Percentiles rank a stretch among this genome's conserved stretches.
These are phyloP conservation scores for Calamus simplicifolius DNA, from an alignment of 176 grass and related monocot species.

Conservation along the genomic window DNA sequence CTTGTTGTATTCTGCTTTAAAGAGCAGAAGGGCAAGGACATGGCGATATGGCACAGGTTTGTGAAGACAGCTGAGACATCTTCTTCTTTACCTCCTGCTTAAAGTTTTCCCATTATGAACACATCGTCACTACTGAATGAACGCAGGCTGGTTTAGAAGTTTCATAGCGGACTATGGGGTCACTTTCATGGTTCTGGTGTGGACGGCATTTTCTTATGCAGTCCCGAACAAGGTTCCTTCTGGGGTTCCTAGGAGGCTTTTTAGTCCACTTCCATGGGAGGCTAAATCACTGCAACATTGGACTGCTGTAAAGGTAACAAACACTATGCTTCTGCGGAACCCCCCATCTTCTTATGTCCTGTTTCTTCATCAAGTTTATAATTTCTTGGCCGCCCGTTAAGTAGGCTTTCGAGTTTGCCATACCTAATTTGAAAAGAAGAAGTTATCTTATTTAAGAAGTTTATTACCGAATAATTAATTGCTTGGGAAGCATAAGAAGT, in stretches of 20 bases:
- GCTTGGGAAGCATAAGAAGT: no score
- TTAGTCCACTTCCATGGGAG: slow-evolving; percentile 86
- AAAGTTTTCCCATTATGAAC: no score
- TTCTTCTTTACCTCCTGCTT: background rate
- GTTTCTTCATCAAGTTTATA: no score
- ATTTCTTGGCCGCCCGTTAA: no score
- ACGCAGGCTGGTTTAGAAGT: slow-evolving; percentile 73
- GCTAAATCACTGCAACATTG: slow-evolving; percentile 55
- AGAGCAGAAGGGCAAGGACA: slow-evolving; percentile 57
- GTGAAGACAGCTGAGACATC: slow-evolving; percentile 6
- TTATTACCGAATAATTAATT: no score
- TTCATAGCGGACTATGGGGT: slow-evolving; percentile 89
- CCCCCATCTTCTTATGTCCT: background rate
- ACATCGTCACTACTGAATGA: background rate
- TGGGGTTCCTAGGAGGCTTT: slow-evolving; percentile 68
- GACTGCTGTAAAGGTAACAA: slow-evolving; percentile 77
- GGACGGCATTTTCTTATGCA: slow-evolving; percentile 69
- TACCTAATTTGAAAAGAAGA: no score
- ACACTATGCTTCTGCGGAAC: background rate
- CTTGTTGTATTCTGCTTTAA: slow-evolving; percentile 48
- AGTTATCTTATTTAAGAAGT: no score
- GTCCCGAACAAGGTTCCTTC: slow-evolving; percentile 58
- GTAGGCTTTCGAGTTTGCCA: no score
- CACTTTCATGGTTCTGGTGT: slow-evolving; percentile 84
- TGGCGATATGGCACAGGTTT: slow-evolving; percentile 70